A percentile compares a stretch with the other conserved stretches of the same genome.
These are phyloP conservation scores for Paraphaeosphaeria minitans DNA, from an alignment of 2,329 filamentous ascomycete genomes.

Conservation along the genomic window DNA sequence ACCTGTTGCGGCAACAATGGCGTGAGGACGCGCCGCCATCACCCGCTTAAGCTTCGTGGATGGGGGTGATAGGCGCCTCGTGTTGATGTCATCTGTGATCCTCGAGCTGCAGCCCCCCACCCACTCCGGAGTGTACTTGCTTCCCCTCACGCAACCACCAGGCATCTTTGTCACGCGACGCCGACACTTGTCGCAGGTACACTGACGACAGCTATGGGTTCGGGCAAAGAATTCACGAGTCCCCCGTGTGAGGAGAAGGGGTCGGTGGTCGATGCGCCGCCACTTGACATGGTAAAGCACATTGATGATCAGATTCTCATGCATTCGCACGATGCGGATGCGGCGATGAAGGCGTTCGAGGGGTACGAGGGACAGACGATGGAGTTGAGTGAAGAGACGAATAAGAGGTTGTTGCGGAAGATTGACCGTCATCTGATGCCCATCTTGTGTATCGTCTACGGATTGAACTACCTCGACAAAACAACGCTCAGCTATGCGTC, in stretches of 20 bases:
- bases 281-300: slow-evolving; percentile 18
- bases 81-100: not conserved
- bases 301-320: slow-evolving; percentile 43
- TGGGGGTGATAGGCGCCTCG: slow-evolving; percentile 1
- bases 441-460: slow-evolving; percentile 61
- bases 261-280: slow-evolving; percentile 13
- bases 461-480: slow-evolving; percentile 67
- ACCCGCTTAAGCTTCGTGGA: not conserved
- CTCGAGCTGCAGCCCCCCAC: not conserved
- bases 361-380: slow-evolving; percentile 57
- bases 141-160: not conserved
- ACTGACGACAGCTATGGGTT: not conserved
- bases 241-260: slow-evolving; percentile 24
- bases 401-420: slow-evolving; percentile 61
- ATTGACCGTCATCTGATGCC: slow-evolving; percentile 69
- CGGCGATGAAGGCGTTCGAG: slow-evolving; percentile 63
- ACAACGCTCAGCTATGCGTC: slow-evolving; percentile 59
- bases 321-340: slow-evolving; percentile 64
- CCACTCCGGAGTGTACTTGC: not conserved
- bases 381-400: slow-evolving; percentile 61
- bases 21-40: not conserved
- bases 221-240: not conserved
- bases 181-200: not conserved
- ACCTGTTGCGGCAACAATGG: not conserved
- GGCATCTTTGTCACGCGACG: not conserved